Evolutionary conservation across 169 alveolate genomes (phyloP), one percentile per base, ranked within the genome.

Genomic region (Babesia divergens): DNA sequence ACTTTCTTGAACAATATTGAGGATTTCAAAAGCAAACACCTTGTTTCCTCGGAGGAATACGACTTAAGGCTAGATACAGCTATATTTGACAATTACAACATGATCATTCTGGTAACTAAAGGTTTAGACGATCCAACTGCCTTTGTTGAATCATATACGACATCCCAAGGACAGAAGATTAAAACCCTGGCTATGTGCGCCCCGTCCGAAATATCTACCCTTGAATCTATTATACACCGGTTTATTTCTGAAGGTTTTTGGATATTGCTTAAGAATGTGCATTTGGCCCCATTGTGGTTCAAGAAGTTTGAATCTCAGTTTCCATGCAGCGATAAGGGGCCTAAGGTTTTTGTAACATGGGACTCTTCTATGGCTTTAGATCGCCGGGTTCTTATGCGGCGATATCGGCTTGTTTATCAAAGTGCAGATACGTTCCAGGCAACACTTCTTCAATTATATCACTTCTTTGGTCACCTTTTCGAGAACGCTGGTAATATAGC

Each of bases 261-360:
- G 99, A 98, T 98, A 20, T 76, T 98, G 29, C 89, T 97, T 51
- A 98, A 98, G 92, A 98, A 98, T 86, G 98, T 96, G 18, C 99
- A 98, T 90, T 86, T 97, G 75, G 97, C 99, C 32, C 95, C 98
- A 51, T 80, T 83, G 51, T 96, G 99, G 99, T 89, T 97, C 37
- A 90, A 92, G 72, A 97, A 94, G 83, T 76, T 98, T 44, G 99
- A 96, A 70, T 94, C 96, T 76, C 91, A 93, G 58, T 82, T 97
- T 37, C 94, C 94, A 60, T 91, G 94, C 29, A 92, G 93, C 77
- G 62, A 60, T 1, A 89, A 93, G 7, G 51, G 54, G 62, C 96
- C 95, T 84, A 96, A 98, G 81, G 82, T 98, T 29, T 97, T 98
- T 94, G 75, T 98, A 56, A 95, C 99, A 0, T 96, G 96, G 98